Evolutionary conservation across 176 grass and related monocot species (phyloP).

Genomic region (Luzula sylvatica): DNA sequence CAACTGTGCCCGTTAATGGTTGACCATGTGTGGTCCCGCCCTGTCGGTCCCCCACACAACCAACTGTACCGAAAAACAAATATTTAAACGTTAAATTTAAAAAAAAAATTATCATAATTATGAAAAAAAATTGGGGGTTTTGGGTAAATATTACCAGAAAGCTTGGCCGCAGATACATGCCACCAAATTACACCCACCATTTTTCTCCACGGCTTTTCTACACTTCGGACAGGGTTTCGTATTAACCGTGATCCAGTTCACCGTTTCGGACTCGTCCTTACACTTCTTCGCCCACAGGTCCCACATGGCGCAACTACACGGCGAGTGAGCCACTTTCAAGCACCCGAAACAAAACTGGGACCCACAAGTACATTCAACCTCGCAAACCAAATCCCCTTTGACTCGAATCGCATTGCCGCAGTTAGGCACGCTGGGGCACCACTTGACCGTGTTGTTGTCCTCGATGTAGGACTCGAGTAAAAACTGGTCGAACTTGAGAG

Average conservation of each 20-base stretch:
- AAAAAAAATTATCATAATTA: too few relatives aligned
- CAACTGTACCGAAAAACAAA: conserved; percentile 35
- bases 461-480: conserved; percentile 52
- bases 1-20: conserved; percentile 81
- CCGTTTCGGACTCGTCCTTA: conserved; percentile 41
- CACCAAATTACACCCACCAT: conserved; percentile 53
- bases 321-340: conserved; percentile 38
- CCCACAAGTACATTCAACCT: conserved; percentile 46
- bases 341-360: conserved; percentile 51
- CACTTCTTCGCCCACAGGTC: conserved; percentile 46
- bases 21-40: conserved; percentile 88
- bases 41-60: conserved; percentile 89
- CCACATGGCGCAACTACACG: conserved; percentile 48
- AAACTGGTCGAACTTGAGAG: conserved; percentile 40
- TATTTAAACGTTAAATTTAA: too few relatives aligned
- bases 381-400: conserved; percentile 42
- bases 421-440: conserved; percentile 43
- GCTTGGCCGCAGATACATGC: conserved; percentile 43
- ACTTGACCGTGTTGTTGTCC: conserved; percentile 51
- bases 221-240: conserved; percentile 51
- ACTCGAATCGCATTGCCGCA: conserved; percentile 53
- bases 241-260: conserved; percentile 56
- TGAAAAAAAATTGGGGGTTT: too few relatives aligned
- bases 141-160: conserved; percentile 32
- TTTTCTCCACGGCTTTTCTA: conserved; percentile 51